Percentiles rank a stretch among this genome's conserved stretches.
Evolutionary conservation across 2,329 filamentous ascomycete genomes (phyloP).

Genomic region (Alternaria arborescens): DNA sequence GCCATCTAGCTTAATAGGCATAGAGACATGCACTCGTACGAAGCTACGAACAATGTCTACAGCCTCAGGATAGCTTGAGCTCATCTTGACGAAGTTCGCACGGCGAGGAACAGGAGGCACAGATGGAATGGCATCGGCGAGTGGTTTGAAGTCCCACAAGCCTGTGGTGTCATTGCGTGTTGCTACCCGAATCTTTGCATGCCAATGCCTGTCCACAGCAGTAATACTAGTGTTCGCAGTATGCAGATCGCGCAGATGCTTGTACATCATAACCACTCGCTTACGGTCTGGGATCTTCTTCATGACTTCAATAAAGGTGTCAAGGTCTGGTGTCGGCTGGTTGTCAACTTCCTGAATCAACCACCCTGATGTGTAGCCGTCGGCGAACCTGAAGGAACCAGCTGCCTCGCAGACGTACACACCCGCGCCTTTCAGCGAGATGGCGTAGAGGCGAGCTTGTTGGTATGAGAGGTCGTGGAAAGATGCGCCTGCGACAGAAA

Average conservation of each 20-base stretch:
- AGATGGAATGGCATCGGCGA: constrained; percentile 81
- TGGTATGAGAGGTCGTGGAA: constrained; percentile 98
- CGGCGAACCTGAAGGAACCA: constrained; percentile 90
- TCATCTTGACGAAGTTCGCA: constrained; percentile 90
- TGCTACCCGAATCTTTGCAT: constrained; percentile 90
- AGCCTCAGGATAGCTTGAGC: constrained; percentile 87
- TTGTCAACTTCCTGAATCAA: constrained; percentile 92
- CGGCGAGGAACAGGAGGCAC: constrained; percentile 75
- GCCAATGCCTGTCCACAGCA: constrained; percentile 94
- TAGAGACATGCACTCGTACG: constrained; percentile 88
- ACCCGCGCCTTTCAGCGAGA: constrained; percentile 77
- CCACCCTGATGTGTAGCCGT: constrained; percentile 90
- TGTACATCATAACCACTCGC: constrained; percentile 92
- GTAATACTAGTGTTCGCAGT: constrained; percentile 93
- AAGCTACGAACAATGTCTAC: constrained; percentile 94
- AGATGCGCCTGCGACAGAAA: constrained; percentile 89
- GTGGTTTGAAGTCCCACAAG: constrained; percentile 91
- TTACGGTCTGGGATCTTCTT: constrained; percentile 81
- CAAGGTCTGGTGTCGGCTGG: constrained; percentile 85
- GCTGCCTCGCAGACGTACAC: constrained; percentile 95
- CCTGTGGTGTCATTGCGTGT: constrained; percentile 89
- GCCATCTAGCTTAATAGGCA: constrained; percentile 97
- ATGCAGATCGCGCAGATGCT: constrained; percentile 92
- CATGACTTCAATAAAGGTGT: constrained; percentile 91
- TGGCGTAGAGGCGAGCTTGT: constrained; percentile 93